Evolutionary conservation across 805 yeast species (phyloP).

Genomic region (Saturnispora bothae): DNA sequence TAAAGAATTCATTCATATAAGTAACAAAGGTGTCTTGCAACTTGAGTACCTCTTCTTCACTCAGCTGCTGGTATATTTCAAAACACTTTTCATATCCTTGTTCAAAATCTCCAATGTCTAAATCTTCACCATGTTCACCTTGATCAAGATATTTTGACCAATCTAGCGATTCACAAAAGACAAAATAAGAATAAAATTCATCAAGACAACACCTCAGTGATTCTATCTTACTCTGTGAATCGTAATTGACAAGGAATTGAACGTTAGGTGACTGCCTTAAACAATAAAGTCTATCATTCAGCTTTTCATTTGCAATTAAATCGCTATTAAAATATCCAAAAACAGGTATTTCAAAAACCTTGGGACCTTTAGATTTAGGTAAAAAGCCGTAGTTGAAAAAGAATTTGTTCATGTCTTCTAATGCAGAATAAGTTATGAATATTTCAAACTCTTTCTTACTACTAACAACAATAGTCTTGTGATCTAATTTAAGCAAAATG

Average conservation of each 20-base stretch:
- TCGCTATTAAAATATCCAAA: conserved; percentile 20
- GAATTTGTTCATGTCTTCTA: conserved; percentile 33
- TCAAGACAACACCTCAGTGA: conserved; percentile 21
- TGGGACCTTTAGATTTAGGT: conserved; percentile 23
- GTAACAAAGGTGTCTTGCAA: conserved; percentile 11
- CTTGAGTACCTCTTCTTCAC: conserved; percentile 12
- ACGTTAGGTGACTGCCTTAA: conserved; percentile 30
- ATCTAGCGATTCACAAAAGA: conserved; percentile 20
- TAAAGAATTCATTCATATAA: conserved; percentile 12
- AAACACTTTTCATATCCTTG: conserved; percentile 10
- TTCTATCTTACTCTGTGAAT: conserved; percentile 11
- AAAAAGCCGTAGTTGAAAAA: conserved; percentile 37
- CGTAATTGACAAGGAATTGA: conserved; percentile 26
- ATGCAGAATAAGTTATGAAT: conserved; percentile 34
- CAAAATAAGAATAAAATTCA: conserved; percentile 27
- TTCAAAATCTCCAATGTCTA: conserved; percentile 3
- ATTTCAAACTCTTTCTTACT: conserved; percentile 24
- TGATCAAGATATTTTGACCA: conserved; percentile 15
- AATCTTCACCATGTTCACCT: conserved; percentile 10
- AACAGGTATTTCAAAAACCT: conserved; percentile 28
- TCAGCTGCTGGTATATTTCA: conserved; percentile 11
- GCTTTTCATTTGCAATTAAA: not conserved
- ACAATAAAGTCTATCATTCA: conserved; percentile 21
- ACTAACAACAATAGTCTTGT: conserved; percentile 3
- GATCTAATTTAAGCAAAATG: conserved; percentile 29